Conservation (phyloP, 2,329 filamentous ascomycete species). For the Akanthomyces lecanii region DNA sequence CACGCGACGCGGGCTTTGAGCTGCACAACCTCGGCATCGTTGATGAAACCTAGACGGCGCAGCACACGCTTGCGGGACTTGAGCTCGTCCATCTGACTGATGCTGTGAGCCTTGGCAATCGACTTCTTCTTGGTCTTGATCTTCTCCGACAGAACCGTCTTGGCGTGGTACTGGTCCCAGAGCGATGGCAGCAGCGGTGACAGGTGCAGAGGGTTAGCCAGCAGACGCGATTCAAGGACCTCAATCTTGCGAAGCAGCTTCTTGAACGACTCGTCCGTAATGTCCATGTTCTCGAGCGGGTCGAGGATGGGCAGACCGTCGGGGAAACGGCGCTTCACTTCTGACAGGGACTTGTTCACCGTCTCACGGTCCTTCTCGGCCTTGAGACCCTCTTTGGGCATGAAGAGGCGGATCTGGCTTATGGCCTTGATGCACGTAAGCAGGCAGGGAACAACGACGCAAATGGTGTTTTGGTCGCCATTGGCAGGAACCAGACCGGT, state of each 20-base stretch:
- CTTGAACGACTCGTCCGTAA: constrained; percentile 89
- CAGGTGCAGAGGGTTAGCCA: constrained; percentile 87
- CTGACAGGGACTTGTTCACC: constrained; percentile 66
- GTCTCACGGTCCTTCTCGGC: constrained; percentile 61
- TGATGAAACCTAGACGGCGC: constrained; percentile 90
- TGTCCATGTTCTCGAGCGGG: constrained; percentile 94
- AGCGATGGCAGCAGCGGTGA: constrained; percentile 78
- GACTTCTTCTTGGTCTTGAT: constrained; percentile 87
- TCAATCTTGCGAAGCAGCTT: constrained; percentile 93
- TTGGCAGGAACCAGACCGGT: constrained; percentile 50
- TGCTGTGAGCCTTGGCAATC: constrained; percentile 77
- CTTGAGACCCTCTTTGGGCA: constrained; percentile 69
- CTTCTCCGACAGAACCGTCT: constrained; percentile 69
- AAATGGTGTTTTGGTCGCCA: constrained; percentile 29
- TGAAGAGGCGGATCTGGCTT: constrained; percentile 75
- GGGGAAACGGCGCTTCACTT: constrained; percentile 83
- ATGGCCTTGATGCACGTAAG: constrained; percentile 82
- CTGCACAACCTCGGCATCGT: constrained; percentile 91
- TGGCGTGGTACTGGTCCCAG: constrained; percentile 81
- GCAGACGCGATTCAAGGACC: constrained; percentile 82
- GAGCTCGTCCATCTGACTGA: constrained; percentile 91
- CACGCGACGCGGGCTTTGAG: constrained; percentile 96
- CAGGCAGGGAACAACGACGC: constrained; percentile 65
- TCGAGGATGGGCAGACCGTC: constrained; percentile 87
- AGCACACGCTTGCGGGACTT: constrained; percentile 95